Conservation (phyloP, 495 filamentous ascomycete species). For the Penicillium nucicola region DNA sequence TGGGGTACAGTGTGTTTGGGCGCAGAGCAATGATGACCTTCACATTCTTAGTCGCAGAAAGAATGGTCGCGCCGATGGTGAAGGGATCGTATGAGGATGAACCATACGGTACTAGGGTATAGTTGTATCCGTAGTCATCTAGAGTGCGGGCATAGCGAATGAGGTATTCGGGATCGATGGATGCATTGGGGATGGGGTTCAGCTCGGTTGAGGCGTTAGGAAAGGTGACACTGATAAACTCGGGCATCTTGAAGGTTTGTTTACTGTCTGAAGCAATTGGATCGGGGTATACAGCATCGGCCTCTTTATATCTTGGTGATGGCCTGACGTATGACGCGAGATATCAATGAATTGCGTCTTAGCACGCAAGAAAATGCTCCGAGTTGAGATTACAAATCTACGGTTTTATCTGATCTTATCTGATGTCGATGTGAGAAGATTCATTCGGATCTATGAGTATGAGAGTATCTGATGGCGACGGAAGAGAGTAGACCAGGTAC, state of each 20-base stretch:
- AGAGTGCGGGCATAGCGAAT: constrained; percentile 46
- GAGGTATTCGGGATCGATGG: constrained; percentile 46
- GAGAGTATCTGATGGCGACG: too few species aligned
- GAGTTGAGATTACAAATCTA: not conserved
- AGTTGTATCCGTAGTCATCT: constrained; percentile 53
- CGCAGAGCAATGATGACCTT: constrained; percentile 57
- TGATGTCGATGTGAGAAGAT: too few species aligned
- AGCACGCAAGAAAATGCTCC: constrained; percentile 1
- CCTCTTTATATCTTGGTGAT: not conserved
- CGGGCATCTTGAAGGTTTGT: constrained; percentile 38
- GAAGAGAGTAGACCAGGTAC: too few species aligned
- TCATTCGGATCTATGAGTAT: too few species aligned
- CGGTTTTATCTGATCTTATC: too few species aligned
- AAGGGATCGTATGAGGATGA: constrained; percentile 50
- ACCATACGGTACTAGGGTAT: constrained; percentile 52
- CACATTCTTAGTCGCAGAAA: constrained; percentile 47
- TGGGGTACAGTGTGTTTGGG: constrained; percentile 53
- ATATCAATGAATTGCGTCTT: constrained; percentile 1
- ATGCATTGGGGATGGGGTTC: constrained; percentile 41
- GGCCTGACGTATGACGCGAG: not conserved
- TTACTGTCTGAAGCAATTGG: not conserved
- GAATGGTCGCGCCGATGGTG: constrained; percentile 50
- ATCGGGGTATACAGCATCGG: too few species aligned
- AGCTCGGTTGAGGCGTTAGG: constrained; percentile 50
- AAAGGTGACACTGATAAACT: constrained; percentile 53